Evolutionary conservation across 2,329 filamentous ascomycete species (phyloP), one percentile per base, ranked within the genome.

Genomic region (Calcarisporium arbuscula): DNA sequence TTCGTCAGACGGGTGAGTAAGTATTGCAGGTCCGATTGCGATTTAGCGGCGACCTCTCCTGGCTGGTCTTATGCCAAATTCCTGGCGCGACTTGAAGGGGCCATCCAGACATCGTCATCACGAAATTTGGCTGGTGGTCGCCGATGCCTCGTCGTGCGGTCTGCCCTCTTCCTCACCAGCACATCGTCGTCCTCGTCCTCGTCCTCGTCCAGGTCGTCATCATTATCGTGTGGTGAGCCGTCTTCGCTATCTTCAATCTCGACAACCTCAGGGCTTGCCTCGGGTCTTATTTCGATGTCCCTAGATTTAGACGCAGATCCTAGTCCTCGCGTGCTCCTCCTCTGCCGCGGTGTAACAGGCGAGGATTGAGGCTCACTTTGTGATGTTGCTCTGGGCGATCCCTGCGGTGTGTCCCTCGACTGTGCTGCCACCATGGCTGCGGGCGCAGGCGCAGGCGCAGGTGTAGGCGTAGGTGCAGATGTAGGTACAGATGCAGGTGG

Each of bases 41-140:
- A n/a, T n/a, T n/a, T n/a, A n/a, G n/a, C n/a, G n/a, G n/a, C n/a
- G n/a, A n/a, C n/a, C n/a, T n/a, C n/a, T n/a, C n/a, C n/a, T n/a
- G n/a, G n/a, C n/a, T n/a, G n/a, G n/a, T n/a, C n/a, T n/a, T n/a
- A n/a, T n/a, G n/a, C n/a, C n/a, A n/a, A n/a, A n/a, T n/a, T n/a
- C n/a, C n/a, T n/a, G n/a, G n/a, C n/a, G n/a, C n/a, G n/a, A n/a
- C n/a, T n/a, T n/a, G n/a, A n/a, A n/a, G n/a, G n/a, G n/a, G n/a
- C n/a, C n/a, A n/a, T n/a, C 42, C 41, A 53, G 19, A 49, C 14
- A 6, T 58, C 57, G 14, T 53, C 57, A 16, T 61, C 57, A 21
- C 56, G 48, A 36, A 60, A 54, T 30, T 62, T 62, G 8, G 56
- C 54, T 3, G 60, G 57, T 29, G 44, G 49, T 15, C 60, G 52